Base-by-base conservation (phyloP, 495 filamentous ascomycete genomes). In the Neurospora terricola region DNA sequence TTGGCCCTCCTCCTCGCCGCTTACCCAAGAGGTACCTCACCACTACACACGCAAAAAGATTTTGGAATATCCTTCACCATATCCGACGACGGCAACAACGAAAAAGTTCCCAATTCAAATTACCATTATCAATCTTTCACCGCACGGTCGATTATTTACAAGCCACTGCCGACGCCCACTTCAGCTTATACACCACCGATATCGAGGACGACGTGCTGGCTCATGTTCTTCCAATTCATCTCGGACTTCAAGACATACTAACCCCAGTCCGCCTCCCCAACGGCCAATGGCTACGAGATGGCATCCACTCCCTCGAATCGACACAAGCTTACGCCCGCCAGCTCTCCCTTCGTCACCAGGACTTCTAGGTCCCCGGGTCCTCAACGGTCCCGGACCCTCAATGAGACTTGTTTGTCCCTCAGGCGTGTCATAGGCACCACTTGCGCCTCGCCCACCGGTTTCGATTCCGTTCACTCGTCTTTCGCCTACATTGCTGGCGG, bases 401-500 rank as follows among this genome's bases (percentile, higher is more conserved):
- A 80, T 75, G 86, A 88, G 48, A 83, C 85, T 71, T 87, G 85
- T 38, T 85, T 98, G 30, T 90, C 90, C 38, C 86, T 97, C 38
- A 90, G 90, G 77, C 89, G 91, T 43, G 93, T 98, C 42, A 92
- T 98, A 76, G 94, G 94, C 18, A 94, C 94, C 21, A 96, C 94
- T 14, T 94, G 93, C 72, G 88, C 83, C 73, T 92, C 93, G 6
- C 90, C 93, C 21, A 94, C 92, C 81, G 94, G 91, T 70, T 97
- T 99, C 80, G 94, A 96, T 77, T 88, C 88, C 71, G 88, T 94
- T 69, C 86, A 91, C 18, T 89, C 91, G 39, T 89, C 87, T 69
- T 97, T 99, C 79, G 94, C 93, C 36, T 93, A 94, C 80, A 94
- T 93, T 74, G 96, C 96, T 11, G 96, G 96, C 48, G 95, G 94